phyloP scores from a whole-genome alignment of 805 yeast genomes.

The Monosporozyma servazzii region DNA sequence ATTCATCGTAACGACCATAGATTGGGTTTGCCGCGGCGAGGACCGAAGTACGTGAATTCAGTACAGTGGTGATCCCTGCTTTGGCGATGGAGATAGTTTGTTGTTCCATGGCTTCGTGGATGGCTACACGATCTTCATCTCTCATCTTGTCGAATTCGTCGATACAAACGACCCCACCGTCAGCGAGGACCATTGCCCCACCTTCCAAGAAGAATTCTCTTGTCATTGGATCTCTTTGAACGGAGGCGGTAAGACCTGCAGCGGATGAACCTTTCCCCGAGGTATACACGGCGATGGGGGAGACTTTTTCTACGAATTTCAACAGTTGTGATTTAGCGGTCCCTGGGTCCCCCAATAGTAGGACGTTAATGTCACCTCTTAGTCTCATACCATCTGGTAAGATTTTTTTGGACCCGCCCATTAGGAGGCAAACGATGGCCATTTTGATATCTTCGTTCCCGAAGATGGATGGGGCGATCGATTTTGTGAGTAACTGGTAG shows the following conservation, averaged over 20 bases:
- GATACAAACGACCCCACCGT: conserved; percentile 98
- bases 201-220: conserved; percentile 95
- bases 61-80: conserved; percentile 95
- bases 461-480: conserved; percentile 94
- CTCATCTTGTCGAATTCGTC: conserved; percentile 99
- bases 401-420: conserved; percentile 90
- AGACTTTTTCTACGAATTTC: conserved; percentile 88
- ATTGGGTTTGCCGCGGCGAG: conserved; percentile 97
- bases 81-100: conserved; percentile 98
- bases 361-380: conserved; percentile 93
- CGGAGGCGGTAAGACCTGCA: conserved; percentile 97
- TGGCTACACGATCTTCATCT: conserved; percentile 97
- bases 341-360: conserved; percentile 95
- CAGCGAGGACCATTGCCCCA: conserved; percentile 99
- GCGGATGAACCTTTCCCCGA: conserved; percentile 99
- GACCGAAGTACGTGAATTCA: conserved; percentile 93
- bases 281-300: conserved; percentile 92
- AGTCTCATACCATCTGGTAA: conserved; percentile 94
- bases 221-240: conserved; percentile 81
- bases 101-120: conserved; percentile 99
- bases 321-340: conserved; percentile 95
- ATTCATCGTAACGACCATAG: conserved; percentile 92
- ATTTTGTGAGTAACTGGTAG: conserved; percentile 72
- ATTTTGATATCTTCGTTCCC: conserved; percentile 90
- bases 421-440: conserved; percentile 80